These are phyloP conservation scores for Lavandula angustifolia DNA, from an alignment of 257 asterid species.

Conservation along the genomic window DNA sequence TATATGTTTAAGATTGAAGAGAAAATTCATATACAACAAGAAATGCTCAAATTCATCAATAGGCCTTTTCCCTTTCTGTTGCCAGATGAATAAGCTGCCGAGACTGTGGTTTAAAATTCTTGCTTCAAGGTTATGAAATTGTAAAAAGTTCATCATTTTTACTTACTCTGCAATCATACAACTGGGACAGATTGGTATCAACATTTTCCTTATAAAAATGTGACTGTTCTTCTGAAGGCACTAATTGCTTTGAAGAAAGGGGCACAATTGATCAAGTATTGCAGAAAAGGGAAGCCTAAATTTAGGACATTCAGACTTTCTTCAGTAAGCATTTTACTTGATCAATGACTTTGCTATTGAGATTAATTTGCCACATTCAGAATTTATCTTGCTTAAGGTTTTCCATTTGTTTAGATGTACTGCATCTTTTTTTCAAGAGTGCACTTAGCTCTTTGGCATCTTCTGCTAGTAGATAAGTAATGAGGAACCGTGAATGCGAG, in stretches of 20 bases:
- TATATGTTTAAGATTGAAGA: background rate
- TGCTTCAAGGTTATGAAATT: constrained; percentile 5
- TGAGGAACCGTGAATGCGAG: no score
- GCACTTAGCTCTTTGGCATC: constrained; percentile 5
- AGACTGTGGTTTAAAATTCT: constrained; percentile 6
- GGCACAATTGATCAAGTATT: constrained; percentile 80
- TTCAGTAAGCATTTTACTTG: constrained; percentile 54
- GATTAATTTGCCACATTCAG: background rate
- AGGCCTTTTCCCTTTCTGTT: background rate
- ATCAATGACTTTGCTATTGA: constrained; percentile 14
- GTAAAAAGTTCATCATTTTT: constrained; percentile 4
- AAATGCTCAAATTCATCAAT: constrained; percentile 3
- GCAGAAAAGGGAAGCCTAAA: constrained; percentile 89
- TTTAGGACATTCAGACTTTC: constrained; percentile 84
- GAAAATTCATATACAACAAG: no score
- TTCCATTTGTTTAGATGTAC: background rate
- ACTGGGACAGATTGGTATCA: background rate
- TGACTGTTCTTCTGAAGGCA: constrained; percentile 51
- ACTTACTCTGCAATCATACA: background rate
- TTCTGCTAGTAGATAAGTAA: no score
- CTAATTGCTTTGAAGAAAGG: constrained; percentile 88
- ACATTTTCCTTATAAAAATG: constrained; percentile 18
- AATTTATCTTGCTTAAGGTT: background rate
- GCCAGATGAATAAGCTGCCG: background rate
- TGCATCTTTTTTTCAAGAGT: background rate